Base-by-base conservation (phyloP, 768 basidiomycete species). In the Hericium coralloides region DNA sequence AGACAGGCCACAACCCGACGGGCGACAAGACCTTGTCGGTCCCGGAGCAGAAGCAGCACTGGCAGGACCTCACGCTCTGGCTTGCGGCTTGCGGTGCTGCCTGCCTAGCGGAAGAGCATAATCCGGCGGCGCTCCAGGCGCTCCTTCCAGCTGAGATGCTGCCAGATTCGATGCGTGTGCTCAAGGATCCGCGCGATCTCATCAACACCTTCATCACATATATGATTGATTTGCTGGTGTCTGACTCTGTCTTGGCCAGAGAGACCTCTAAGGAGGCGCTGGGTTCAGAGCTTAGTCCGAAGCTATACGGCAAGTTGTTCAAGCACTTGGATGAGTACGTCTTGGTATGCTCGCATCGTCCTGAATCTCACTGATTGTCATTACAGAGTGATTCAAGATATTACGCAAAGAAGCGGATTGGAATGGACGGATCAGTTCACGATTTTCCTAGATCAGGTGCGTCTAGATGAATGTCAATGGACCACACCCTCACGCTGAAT, bases 11-110 rank as follows among this genome's bases (percentile, higher is more conserved):
- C 61, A 73, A 63, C 3, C 66, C 69, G 10, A 56, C 62, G 6
- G 67, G 70, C n/a, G 77, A 78, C 55, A 70, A 70, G 56, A 65
- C 64, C 20, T 60, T 77, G 58, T 65, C 71, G 5, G 60, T 66
- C 7, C 54, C 92, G 89, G 89, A 91, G 18, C 77, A 82, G 61
- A 79, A 84, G 43, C 79, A 76, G 38, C 87, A 92, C 62, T 97
- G 93, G 92, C 85, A 89, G 64, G 92, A 94, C 65, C 72, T 92
- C 12, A 85, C 88, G 0, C 71, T 92, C 22, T 90, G 87, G 69
- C 73, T 95, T 39, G 82, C 89, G 3, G 80, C 88, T 0, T 77
- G 85, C n/a, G 83, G 84, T 38, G 86, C 87, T 4, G 73, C 80
- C 6, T 86, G 86, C 59, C 71, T 82, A 18, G 72, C 75, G 41